Conservation (phyloP, 306 rosid genomes). For the Coriaria nepalensis region DNA sequence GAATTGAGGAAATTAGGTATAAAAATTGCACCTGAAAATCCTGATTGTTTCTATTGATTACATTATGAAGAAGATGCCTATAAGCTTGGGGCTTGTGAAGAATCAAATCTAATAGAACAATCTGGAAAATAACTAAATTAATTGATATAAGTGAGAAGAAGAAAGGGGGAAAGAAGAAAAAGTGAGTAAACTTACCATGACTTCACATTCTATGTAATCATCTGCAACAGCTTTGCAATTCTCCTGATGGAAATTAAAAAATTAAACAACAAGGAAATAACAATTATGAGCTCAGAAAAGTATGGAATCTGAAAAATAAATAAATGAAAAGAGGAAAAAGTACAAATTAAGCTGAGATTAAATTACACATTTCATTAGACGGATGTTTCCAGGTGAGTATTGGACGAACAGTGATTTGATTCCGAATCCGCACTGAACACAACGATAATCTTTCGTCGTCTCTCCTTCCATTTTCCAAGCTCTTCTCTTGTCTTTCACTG, state of each 20-base stretch:
- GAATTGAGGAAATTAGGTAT: constrained; percentile 5
- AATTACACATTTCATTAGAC: constrained; percentile 81
- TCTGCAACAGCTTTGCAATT: constrained; percentile 75
- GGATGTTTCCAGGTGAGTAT: constrained; percentile 84
- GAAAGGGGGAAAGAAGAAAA: constrained; percentile 6
- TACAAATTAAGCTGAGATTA: neutral
- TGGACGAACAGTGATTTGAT: constrained; percentile 54
- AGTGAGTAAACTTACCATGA: constrained; percentile 44
- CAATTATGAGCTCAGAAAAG: neutral
- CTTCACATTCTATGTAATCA: constrained; percentile 75
- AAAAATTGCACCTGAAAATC: constrained; percentile 50
- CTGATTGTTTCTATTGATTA: constrained; percentile 30
- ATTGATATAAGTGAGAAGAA: neutral
- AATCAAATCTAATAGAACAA: constrained; percentile 62
- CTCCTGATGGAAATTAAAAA: too few species aligned
- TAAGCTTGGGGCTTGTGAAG: constrained; percentile 77
- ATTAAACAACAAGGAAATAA: neutral
- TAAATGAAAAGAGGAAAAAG: neutral
- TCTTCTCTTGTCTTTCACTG: neutral
- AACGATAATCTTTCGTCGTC: constrained; percentile 39
- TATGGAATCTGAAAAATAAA: neutral
- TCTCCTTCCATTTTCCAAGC: neutral
- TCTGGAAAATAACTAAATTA: constrained; percentile 24
- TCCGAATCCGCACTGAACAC: constrained; percentile 56
- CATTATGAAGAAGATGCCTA: constrained; percentile 71